These are phyloP conservation scores for Aureobasidium pullulans DNA, from an alignment of 2,329 filamentous ascomycete genomes.

Conservation along the genomic window DNA sequence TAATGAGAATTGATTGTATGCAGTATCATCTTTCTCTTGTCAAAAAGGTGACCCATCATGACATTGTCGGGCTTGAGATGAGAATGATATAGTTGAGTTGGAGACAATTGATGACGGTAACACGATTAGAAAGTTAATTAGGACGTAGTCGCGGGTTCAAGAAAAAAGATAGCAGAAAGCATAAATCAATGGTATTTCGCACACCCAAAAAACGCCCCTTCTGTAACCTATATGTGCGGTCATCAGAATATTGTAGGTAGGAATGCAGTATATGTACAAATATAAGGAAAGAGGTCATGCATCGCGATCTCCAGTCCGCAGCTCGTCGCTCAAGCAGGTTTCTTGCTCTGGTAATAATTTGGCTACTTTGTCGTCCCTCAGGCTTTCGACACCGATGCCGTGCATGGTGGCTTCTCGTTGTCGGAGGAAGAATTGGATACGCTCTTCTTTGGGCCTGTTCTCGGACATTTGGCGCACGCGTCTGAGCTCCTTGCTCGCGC, in stretches of 20 bases:
- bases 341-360: slow-evolving; percentile 40
- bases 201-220: background rate
- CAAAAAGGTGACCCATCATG: no score
- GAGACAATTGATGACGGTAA: no score
- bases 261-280: background rate
- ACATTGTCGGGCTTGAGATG: no score
- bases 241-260: background rate
- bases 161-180: background rate
- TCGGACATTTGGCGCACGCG: slow-evolving; percentile 45
- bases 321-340: slow-evolving; percentile 36
- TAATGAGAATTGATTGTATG: no score
- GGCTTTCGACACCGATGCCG: slow-evolving; percentile 32
- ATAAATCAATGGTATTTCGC: background rate
- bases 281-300: background rate
- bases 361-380: slow-evolving; percentile 39
- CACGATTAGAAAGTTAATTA: no score
- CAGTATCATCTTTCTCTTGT: no score
- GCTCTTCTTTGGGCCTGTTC: slow-evolving; percentile 40
- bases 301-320: background rate
- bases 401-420: slow-evolving; percentile 55
- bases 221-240: background rate
- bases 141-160: no score
- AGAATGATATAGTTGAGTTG: no score
- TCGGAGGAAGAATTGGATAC: slow-evolving; percentile 71
- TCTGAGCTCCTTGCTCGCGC: slow-evolving; percentile 56